These are phyloP conservation scores for Quaeritorhiza haematococci DNA, from an alignment of 371 early-diverging fungal species.

Conservation along the genomic window DNA sequence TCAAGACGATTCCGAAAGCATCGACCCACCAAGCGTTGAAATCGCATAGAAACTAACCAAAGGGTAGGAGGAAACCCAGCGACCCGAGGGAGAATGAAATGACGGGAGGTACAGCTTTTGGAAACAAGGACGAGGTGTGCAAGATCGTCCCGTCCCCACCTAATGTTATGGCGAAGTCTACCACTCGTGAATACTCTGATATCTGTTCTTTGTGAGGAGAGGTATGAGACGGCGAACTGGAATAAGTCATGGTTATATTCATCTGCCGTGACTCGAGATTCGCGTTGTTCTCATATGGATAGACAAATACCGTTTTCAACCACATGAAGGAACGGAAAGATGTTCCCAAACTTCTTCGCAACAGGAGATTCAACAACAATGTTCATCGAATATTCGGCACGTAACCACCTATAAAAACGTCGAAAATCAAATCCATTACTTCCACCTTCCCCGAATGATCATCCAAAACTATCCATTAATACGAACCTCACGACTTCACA, in stretches of 20 bases:
- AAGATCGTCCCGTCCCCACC: slow-evolving; percentile 96
- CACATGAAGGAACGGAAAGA: slow-evolving; percentile 55
- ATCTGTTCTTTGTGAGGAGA: background rate
- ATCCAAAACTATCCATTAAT: no score
- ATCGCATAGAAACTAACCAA: slow-evolving; percentile 15
- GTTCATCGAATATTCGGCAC: slow-evolving; percentile 51
- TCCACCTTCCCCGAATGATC: no score
- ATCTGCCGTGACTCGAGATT: no score
- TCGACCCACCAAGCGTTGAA: slow-evolving; percentile 32
- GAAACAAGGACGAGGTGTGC: slow-evolving; percentile 80
- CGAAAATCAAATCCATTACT: no score
- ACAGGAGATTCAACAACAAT: slow-evolving; percentile 65
- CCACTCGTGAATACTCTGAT: slow-evolving; percentile 29
- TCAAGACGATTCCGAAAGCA: background rate
- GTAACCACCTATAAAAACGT: slow-evolving; percentile 76
- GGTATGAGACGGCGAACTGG: background rate
- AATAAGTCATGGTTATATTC: background rate
- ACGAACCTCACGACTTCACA: slow-evolving; percentile 57
- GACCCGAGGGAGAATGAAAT: slow-evolving; percentile 89
- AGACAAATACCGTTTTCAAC: slow-evolving; percentile 41
- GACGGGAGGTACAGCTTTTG: slow-evolving; percentile 76
- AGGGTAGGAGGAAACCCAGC: slow-evolving; percentile 83
- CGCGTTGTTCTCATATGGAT: no score
- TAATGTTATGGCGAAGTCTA: slow-evolving; percentile 1
- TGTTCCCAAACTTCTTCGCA: slow-evolving; percentile 46